Evolutionary conservation across 2,329 filamentous ascomycete genomes (phyloP), one percentile per base, ranked within the genome.

Genomic region (Diaporthe australafricana): DNA sequence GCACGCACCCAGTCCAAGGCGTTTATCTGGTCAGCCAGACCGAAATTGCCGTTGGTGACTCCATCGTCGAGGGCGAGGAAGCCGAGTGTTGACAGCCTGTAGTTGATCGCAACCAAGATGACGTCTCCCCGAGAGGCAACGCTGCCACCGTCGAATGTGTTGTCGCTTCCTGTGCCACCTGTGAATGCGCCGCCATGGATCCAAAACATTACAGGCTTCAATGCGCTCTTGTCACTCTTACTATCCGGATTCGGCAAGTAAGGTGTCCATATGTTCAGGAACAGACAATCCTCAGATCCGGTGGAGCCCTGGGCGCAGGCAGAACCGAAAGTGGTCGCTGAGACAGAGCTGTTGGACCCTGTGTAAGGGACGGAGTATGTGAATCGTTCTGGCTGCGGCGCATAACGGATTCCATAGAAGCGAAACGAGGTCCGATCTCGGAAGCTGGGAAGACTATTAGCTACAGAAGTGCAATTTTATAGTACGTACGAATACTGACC

Each of bases 21-120:
- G 30, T 82, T 82, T 65, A 86, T 83, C 74, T 87, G 84, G 75
- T 88, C 86, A 5, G 81, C 82, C 2, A 89, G 78, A 6, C 85
- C 85, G 66, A 83, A 86, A 70, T 88, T 88, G 35, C 86, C 86
- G 22, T 84, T 84, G 2, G 84, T 82, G 4, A 81, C 77, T 20
- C 84, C 83, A 73, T 87, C 82, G 30, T 82, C 75, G 9, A 90
- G 81, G 0, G 89, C 89, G 0, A 91, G 80, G 75, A 90, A 91
- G 0, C 89, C 89, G 0, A 91, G 81, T 0, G 87, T 89, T 0
- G 83, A 84, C 4, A 91, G 79, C 11, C 90, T 87, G 78, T 91
- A 91, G 80, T 91, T 91, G 80, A 90, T 87, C 25, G 81, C 78
- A 9, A 91, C 89, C 3, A 89, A 84, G 0, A 91, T 87, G 22